These are phyloP conservation scores for Botrytis galanthina DNA, from an alignment of 2,329 filamentous ascomycete genomes.

Conservation along the genomic window DNA sequence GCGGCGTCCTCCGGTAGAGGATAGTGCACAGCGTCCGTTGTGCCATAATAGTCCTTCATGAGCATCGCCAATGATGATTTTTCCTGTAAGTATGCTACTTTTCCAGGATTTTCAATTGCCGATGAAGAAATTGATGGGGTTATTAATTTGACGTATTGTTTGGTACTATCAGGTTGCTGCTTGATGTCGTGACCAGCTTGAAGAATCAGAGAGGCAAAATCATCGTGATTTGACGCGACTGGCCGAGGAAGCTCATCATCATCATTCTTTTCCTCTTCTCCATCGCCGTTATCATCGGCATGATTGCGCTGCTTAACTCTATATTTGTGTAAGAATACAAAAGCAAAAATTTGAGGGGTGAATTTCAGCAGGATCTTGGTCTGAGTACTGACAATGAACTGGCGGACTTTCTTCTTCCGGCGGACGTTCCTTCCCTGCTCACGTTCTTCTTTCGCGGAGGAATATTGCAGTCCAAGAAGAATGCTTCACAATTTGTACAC, in stretches of 20 bases:
- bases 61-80: conserved; percentile 94
- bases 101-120: conserved; percentile 91
- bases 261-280: conserved; percentile 46
- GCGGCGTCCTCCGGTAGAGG: conserved; percentile 88
- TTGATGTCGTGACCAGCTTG: conserved; percentile 67
- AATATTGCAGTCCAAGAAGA: conserved; percentile 97
- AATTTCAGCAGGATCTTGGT: neutral
- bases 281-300: conserved; percentile 41
- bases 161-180: conserved; percentile 72
- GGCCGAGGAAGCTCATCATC: conserved; percentile 39
- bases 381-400: conserved; percentile 14
- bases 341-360: neutral
- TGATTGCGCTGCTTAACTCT: conserved; percentile 5
- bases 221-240: conserved; percentile 61
- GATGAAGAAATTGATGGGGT: conserved; percentile 95
- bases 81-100: conserved; percentile 92
- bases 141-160: conserved; percentile 84
- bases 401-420: conserved; percentile 61
- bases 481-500: conserved; percentile 98
- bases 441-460: conserved; percentile 95
- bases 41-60: conserved; percentile 87
- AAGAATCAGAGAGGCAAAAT: conserved; percentile 77
- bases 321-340: neutral
- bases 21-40: conserved; percentile 96
- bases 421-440: conserved; percentile 52